Conservation (phyloP, 2,329 filamentous ascomycete species). For the Cladorrhinum sp. region DNA sequence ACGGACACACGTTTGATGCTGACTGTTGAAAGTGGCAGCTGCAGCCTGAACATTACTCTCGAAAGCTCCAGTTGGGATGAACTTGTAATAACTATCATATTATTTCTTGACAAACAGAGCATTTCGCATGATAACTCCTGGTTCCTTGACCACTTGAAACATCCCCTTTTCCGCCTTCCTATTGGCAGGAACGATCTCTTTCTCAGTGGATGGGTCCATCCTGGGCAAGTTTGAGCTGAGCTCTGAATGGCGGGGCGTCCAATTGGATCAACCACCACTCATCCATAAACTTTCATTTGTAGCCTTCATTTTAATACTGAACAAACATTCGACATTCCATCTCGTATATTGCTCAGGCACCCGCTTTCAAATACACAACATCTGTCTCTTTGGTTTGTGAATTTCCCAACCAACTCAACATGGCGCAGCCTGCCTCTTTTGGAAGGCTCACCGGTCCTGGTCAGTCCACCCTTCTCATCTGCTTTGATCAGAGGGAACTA, state of each 20-base stretch:
- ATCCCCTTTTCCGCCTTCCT: background rate
- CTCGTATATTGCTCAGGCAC: background rate
- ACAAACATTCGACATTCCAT: background rate
- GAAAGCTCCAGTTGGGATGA: too few relatives aligned
- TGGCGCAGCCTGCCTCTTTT: conserved; percentile 14
- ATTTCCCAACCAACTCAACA: too few relatives aligned
- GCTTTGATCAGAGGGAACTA: background rate
- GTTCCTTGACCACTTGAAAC: background rate
- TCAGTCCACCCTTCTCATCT: conserved; percentile 29
- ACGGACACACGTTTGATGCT: background rate
- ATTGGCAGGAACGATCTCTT: background rate
- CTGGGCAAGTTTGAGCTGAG: background rate
- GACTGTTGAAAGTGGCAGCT: too few relatives aligned
- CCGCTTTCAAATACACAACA: background rate
- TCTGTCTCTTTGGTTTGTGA: too few relatives aligned
- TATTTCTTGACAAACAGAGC: background rate
- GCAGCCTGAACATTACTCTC: background rate
- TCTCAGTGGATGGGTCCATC: background rate
- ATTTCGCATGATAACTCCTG: background rate
- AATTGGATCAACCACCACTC: background rate
- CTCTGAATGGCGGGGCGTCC: background rate
- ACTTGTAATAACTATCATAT: background rate
- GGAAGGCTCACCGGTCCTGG: conserved; percentile 42
- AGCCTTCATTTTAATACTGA: background rate
- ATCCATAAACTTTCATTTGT: conserved; percentile 9